Evolutionary conservation across 2,329 filamentous ascomycete species (phyloP).

Genomic region (Trichophyton verrucosum): DNA sequence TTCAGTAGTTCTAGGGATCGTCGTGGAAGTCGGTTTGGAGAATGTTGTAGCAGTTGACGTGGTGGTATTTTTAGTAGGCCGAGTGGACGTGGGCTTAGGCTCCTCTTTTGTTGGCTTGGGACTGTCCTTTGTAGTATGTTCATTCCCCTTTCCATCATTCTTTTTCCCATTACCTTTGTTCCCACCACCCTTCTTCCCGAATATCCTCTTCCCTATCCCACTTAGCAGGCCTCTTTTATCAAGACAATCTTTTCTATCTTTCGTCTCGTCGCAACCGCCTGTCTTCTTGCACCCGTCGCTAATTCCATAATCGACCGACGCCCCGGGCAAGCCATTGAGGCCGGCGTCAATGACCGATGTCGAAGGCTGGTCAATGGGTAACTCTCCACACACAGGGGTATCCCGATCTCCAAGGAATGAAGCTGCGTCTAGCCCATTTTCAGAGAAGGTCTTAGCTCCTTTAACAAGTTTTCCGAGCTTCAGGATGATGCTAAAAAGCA

Average conservation of each 20-base stretch:
- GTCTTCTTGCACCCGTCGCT: not conserved
- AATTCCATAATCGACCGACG: not conserved
- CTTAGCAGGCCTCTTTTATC: too few relatives aligned
- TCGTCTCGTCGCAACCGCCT: not conserved
- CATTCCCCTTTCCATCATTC: not conserved
- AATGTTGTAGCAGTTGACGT: not conserved
- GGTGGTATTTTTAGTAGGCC: not conserved
- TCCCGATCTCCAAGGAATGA: not conserved
- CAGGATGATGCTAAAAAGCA: not conserved
- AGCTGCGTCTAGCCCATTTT: not conserved
- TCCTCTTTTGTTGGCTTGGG: not conserved
- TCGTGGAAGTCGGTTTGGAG: not conserved
- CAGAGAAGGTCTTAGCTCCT: not conserved
- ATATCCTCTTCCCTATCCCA: too few relatives aligned
- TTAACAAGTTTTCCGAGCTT: not conserved
- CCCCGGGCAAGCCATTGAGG: not conserved
- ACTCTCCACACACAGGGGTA: not conserved
- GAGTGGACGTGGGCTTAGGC: not conserved
- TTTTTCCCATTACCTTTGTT: not conserved
- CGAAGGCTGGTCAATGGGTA: not conserved
- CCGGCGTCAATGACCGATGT: not conserved
- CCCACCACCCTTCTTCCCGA: too few relatives aligned
- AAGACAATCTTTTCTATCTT: not conserved
- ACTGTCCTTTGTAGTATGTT: not conserved
- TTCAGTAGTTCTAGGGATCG: not conserved